Conservation (phyloP, 192 early-diverging fungal genomes). For the Mortierella hygrophila region DNA sequence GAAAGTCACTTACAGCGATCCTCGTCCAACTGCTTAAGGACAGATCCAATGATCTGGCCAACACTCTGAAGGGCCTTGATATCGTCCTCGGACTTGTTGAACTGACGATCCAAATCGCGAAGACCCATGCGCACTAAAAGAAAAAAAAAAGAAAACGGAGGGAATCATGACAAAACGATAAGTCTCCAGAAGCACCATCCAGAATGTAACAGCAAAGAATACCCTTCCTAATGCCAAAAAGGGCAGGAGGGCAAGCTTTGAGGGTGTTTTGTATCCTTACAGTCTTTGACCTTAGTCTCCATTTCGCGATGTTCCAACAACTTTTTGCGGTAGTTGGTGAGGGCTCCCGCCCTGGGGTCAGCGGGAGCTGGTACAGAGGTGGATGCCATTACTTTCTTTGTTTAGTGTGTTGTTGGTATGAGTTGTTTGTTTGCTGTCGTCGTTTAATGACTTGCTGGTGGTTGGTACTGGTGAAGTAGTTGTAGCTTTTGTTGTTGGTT, state of each 20-base stretch:
- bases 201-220: constrained; percentile 18
- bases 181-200: background rate
- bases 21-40: constrained; percentile 96
- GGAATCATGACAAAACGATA: background rate
- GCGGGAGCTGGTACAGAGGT: constrained; percentile 24
- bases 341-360: constrained; percentile 84
- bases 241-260: background rate
- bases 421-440: background rate
- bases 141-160: background rate
- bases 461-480: background rate
- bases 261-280: constrained; percentile 59
- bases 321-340: constrained; percentile 87
- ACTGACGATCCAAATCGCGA: constrained; percentile 89
- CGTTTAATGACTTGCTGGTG: background rate
- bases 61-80: constrained; percentile 98
- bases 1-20: constrained; percentile 84
- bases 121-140: constrained; percentile 86
- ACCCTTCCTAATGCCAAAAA: background rate
- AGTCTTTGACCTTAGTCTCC: constrained; percentile 95
- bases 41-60: constrained; percentile 99
- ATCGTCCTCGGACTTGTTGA: constrained; percentile 97
- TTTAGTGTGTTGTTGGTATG: background rate
- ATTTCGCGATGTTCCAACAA: constrained; percentile 95
- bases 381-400: constrained; percentile 22
- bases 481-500: background rate